phyloP scores from a whole-genome alignment of 73 alveolate genomes.

The Paramecium primaurelia region DNA sequence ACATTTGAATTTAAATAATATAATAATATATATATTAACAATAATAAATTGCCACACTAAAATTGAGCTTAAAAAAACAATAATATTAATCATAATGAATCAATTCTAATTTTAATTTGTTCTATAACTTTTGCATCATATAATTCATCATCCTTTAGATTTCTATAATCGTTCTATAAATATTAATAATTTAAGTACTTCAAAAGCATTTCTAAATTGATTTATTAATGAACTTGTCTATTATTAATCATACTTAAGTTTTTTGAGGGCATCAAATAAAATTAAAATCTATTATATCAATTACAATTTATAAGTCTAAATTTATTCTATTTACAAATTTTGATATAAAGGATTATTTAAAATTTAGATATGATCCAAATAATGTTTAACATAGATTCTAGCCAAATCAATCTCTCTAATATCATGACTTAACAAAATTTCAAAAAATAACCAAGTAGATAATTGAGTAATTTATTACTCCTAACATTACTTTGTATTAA shows the following conservation, averaged over 20 bases:
- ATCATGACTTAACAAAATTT: background rate
- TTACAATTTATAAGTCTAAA: background rate
- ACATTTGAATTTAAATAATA: slow-evolving; percentile 34
- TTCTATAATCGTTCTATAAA: background rate
- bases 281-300: background rate
- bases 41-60: background rate
- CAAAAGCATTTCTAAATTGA: background rate
- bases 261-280: background rate
- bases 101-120: background rate
- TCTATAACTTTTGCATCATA: background rate
- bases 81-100: background rate
- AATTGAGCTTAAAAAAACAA: background rate
- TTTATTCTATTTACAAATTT: background rate
- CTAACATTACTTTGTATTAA: background rate
- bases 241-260: background rate
- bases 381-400: background rate
- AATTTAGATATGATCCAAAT: background rate
- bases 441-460: background rate
- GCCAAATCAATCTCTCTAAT: background rate
- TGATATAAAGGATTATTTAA: background rate
- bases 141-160: background rate
- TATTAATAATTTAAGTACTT: background rate
- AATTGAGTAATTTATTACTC: background rate
- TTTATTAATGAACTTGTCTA: background rate
- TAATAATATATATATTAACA: background rate